Base-by-base conservation (phyloP, 192 early-diverging fungal species). In the Coemansia sp. region DNA sequence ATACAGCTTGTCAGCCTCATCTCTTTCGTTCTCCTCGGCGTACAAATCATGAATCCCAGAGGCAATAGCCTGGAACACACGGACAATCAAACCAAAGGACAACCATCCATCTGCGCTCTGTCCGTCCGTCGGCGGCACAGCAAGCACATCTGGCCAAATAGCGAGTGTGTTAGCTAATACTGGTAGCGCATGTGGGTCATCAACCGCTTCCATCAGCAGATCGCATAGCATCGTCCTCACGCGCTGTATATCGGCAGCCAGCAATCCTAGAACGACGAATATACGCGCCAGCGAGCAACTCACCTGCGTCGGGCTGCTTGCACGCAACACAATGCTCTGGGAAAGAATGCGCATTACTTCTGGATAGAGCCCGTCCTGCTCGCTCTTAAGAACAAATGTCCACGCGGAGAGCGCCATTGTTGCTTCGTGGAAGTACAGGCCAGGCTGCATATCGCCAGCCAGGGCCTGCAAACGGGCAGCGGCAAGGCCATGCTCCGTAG, bases 21-120 rank as follows among this genome's bases (percentile, higher is more conserved):
- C 58, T 47, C n/a, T 58, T 28, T 62, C 32, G 21, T 65, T 56
- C 60, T 81, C 78, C 25, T 75, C 73, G 7, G 65, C 32, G 56
- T 81, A 81, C 7, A 81, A 65, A 54, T 81, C 78, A 56, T 75
- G 73, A 49, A 81, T 71, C 19, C 78, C 78, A 18, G 78, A 52
- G 2, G 60, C 69, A 53, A 81, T 75, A 12, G 78, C 72, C 44
- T 81, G 73, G 14, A 81, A 68, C 24, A 71, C 73, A 21, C 73
- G 78, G 24, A 81, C 63, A 48, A 81, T 54, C 51, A 81, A 64
- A 1, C 51, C 21, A 21, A 74, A 55, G 14, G 77, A 53, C 22
- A 34, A 19, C 26, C 38, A 12, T 7, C 19, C 62, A 2, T 54
- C 47, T 19, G 54, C 10, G 22, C 38, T 52, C 41, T n/a, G 38